A percentile compares a stretch with the other conserved stretches of the same genome.
Conservation (phyloP, 2,329 filamentous ascomycete species). For the Ciborinia camelliae region DNA sequence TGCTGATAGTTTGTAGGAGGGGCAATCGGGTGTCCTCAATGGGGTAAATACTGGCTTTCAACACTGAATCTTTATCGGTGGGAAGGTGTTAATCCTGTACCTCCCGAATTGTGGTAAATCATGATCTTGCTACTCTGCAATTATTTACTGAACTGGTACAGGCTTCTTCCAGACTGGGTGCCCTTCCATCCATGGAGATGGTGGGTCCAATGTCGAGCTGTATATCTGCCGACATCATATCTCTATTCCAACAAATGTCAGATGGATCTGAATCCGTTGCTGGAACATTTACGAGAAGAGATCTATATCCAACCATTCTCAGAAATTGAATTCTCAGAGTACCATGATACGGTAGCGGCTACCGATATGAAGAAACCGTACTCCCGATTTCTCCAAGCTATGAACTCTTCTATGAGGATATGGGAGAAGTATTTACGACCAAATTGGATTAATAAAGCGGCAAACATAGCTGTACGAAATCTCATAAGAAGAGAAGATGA, state of each 20-base stretch:
- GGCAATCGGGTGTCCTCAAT: not conserved
- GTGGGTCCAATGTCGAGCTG: conserved; percentile 3
- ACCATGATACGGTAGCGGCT: not conserved
- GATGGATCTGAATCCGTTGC: conserved; percentile 1
- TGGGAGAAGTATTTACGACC: conserved; percentile 6
- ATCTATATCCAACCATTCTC: conserved; percentile 3
- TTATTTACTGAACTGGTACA: not conserved
- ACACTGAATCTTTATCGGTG: not conserved
- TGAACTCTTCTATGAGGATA: not conserved
- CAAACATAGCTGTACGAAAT: not conserved
- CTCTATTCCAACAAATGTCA: conserved; percentile 8
- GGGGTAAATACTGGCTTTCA: conserved; percentile 2
- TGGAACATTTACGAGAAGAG: not conserved
- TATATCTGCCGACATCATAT: conserved; percentile 4
- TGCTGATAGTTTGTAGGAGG: not conserved
- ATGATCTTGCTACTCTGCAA: no score
- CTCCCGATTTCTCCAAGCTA: not conserved
- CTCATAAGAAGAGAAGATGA: conserved; percentile 3
- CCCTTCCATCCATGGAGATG: conserved; percentile 5
- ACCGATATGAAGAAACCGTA: not conserved
- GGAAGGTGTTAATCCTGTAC: not conserved
- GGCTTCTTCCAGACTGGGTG: conserved; percentile 9
- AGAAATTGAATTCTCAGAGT: not conserved
- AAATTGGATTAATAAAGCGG: not conserved
- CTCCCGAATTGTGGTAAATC: not conserved